Conservation (phyloP, 176 grass and related monocot genomes). For the Cenchrus purpureus region DNA sequence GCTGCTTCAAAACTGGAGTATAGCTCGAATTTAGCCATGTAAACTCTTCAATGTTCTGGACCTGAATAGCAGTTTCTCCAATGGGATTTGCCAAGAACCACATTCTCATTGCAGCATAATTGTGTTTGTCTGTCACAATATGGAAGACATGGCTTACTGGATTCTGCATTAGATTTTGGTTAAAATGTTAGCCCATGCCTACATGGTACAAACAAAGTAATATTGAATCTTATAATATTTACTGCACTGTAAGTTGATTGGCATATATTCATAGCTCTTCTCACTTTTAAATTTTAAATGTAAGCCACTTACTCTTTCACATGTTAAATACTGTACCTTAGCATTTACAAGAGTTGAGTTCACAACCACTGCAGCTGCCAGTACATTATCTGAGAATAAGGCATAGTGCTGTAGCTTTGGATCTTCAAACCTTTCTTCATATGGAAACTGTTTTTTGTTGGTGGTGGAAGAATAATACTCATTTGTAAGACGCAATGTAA, state of each 20-base stretch:
- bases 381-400: slow-evolving; percentile 85
- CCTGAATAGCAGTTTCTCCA: slow-evolving; percentile 56
- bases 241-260: slow-evolving; percentile 5
- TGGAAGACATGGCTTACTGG: slow-evolving; percentile 79
- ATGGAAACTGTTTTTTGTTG: slow-evolving; percentile 42
- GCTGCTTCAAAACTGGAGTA: slow-evolving; percentile 80
- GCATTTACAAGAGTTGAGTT: slow-evolving; percentile 75
- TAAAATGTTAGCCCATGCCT: slow-evolving; percentile 2
- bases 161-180: slow-evolving; percentile 50
- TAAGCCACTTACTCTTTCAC: background rate
- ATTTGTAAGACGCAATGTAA: slow-evolving; percentile 72
- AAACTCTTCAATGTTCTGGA: slow-evolving; percentile 71
- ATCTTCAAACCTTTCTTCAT: slow-evolving; percentile 77
- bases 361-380: slow-evolving; percentile 76
- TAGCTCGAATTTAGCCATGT: slow-evolving; percentile 86
- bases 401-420: slow-evolving; percentile 74
- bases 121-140: slow-evolving; percentile 76
- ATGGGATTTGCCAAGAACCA: slow-evolving; percentile 76
- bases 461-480: slow-evolving; percentile 58
- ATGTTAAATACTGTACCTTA: slow-evolving; percentile 47
- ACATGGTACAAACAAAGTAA: background rate
- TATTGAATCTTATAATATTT: background rate
- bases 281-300: background rate
- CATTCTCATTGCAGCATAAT: slow-evolving; percentile 90
- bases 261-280: background rate